phyloP scores from a whole-genome alignment of 192 early-diverging fungal genomes.

The Umbelopsis isabellina region DNA sequence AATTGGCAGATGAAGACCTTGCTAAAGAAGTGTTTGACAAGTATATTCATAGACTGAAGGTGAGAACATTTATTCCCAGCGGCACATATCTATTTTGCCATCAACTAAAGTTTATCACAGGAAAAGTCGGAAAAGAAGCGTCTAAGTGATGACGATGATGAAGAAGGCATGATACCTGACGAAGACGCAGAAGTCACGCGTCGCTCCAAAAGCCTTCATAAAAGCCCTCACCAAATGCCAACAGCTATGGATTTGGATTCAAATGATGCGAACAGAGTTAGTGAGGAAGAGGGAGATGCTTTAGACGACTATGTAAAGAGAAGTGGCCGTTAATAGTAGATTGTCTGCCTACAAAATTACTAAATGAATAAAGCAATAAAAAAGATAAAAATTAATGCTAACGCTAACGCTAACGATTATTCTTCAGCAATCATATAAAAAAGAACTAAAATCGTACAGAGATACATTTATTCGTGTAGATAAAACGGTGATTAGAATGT shows the following conservation, averaged over 20 bases:
- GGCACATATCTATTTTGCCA: neutral
- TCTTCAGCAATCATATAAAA: no score
- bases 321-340: neutral
- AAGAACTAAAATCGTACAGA: no score
- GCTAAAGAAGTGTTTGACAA: conserved; percentile 77
- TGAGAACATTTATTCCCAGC: conserved; percentile 22
- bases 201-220: conserved; percentile 33
- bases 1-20: conserved; percentile 65
- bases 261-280: conserved; percentile 18
- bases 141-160: conserved; percentile 60
- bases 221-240: conserved; percentile 27
- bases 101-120: conserved; percentile 26
- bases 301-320: conserved; percentile 39
- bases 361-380: neutral
- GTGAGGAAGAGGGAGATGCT: conserved; percentile 40
- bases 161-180: conserved; percentile 63
- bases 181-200: conserved; percentile 44
- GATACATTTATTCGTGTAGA: no score
- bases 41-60: conserved; percentile 67
- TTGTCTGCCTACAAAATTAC: neutral
- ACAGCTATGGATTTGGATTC: conserved; percentile 12
- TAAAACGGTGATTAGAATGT: neutral
- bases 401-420: neutral
- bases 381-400: neutral
- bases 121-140: conserved; percentile 55